Base-by-base conservation (phyloP, 768 basidiomycete species). In the Leccinum incarnatum region DNA sequence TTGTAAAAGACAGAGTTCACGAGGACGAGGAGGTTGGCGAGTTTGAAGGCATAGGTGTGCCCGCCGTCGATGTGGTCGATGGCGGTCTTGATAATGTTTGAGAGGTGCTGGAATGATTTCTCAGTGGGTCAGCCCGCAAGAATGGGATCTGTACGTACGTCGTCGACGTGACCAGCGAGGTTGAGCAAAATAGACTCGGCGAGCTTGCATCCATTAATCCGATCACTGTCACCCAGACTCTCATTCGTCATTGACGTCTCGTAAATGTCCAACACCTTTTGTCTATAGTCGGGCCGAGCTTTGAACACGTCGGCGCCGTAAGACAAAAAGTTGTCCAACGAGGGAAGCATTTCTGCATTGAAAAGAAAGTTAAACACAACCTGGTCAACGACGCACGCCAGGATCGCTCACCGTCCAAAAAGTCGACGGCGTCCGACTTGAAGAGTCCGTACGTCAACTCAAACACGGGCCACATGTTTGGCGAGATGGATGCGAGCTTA, bases 301-400 rank as follows among this genome's bases (percentile, higher is more conserved):
- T 89, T 86, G 75, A 95, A 86, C 15, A 85, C 75, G 14, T 93
- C 89, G 25, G 82, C 78, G 15, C 93, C 93, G 67, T 84, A 94
- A 14, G 90, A 91, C 54, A 96, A 78, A 69, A 93, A 91, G 79
- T 95, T 95, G 77, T 93, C 91, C 56, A 96, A 73, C 5, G 88
- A 85, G 11, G 91, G 91, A 25, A 93, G 80, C 91, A 94, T 95
- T 70, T 95, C 93, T 87, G 40, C 14, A 45, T n/a, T 45, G n/a
- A 17, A 15, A 48, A 51, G 8, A 19, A 30, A 7, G 10, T 34
- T 56, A 23, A 59, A 57, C 14, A 32, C 23, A 36, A 47, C 7
- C 34, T 17, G 9, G 30, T 36, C 5, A 15, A 49, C 10, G 27
- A 53, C 6, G 11, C 21, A 55, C 9, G 15, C 27, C 30, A 15